Base-by-base conservation (phyloP, 805 yeast species). In the Candida alai region DNA sequence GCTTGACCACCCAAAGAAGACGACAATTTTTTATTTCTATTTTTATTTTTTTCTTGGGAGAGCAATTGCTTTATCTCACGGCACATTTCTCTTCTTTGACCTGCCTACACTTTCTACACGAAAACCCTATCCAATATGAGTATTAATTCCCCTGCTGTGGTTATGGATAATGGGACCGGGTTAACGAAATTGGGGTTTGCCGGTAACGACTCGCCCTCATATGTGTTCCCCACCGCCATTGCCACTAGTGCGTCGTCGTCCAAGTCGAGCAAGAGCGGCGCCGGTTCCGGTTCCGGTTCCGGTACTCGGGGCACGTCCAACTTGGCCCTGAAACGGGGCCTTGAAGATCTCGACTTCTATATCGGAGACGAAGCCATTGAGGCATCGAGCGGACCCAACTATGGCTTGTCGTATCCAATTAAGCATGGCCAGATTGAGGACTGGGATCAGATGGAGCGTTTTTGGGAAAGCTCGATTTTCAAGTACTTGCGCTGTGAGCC, bases 401-500 rank as follows among this genome's bases (percentile, higher is more conserved):
- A 93, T 62, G 82, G 89, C 19, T 68, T 93, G 39, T 76, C 79
- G 43, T 93, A 93, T 54, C 98, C 98, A 13, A 88, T 93, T 41
- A 83, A 88, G 60, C 98, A 93, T 56, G 98, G 98, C 17, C 98
- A 93, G 68, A 84, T 93, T 43, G 98, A 93, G 61, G 87, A 93
- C 60, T 93, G 98, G 98, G 98, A 93, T 65, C 97, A 93, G 56
- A 93, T 93, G 98, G 98, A 93, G 62, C 75, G 98, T 57, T 90
- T 88, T 62, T 93, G 98, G 98, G 97, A 93, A 56, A 84, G 85
- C 52, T 86, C 96, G 30, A 89, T 93, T 53, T 93, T 93, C 70
- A 90, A 93, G 65, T 93, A 93, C 58, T 74, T 93, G 49, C 79
- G 96, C 60, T 87, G 97, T 58, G 98, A 93, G 64, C 99, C 99